Conservation (phyloP, 2,329 filamentous ascomycete genomes). For the Berkeleyomyces rouxiae region DNA sequence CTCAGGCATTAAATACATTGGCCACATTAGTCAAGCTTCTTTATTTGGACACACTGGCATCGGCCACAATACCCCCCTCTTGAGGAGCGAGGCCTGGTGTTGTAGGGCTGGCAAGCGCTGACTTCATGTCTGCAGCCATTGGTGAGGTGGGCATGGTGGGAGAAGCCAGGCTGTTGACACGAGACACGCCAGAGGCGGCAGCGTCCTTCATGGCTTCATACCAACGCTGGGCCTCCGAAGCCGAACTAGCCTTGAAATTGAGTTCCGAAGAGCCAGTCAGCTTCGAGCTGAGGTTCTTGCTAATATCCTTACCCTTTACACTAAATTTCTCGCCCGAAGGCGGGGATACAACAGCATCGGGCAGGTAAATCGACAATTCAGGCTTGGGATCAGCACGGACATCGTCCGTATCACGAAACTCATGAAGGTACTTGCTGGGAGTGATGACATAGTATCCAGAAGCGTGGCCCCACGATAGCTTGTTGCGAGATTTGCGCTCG, state of each 20-base stretch:
- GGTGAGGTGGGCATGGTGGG: slow-evolving; percentile 16
- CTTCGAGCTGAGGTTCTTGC: slow-evolving; percentile 64
- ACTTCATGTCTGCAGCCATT: slow-evolving; percentile 16
- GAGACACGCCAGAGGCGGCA: slow-evolving; percentile 33
- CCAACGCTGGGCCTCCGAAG: slow-evolving; percentile 72
- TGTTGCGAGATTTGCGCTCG: slow-evolving; percentile 79
- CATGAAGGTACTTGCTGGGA: slow-evolving; percentile 74
- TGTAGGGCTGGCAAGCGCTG: slow-evolving; percentile 13
- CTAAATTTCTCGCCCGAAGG: slow-evolving; percentile 72
- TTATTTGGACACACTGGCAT: not conserved
- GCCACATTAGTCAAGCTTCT: not conserved
- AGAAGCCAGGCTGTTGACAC: slow-evolving; percentile 16
- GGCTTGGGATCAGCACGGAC: slow-evolving; percentile 55
- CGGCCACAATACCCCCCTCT: slow-evolving; percentile 14
- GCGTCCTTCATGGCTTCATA: slow-evolving; percentile 52
- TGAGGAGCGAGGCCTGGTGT: slow-evolving; percentile 14
- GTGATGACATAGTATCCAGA: slow-evolving; percentile 83
- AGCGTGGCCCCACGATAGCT: slow-evolving; percentile 60
- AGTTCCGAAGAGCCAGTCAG: slow-evolving; percentile 67
- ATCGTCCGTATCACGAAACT: slow-evolving; percentile 86
- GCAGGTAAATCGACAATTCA: slow-evolving; percentile 79
- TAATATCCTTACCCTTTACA: slow-evolving; percentile 86
- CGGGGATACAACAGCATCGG: slow-evolving; percentile 65
- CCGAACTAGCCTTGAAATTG: slow-evolving; percentile 71
- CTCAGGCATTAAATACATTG: not conserved